These are phyloP conservation scores for Pythium brachiatum DNA, from an alignment of 352 stramenopile genomes.

Conservation along the genomic window DNA sequence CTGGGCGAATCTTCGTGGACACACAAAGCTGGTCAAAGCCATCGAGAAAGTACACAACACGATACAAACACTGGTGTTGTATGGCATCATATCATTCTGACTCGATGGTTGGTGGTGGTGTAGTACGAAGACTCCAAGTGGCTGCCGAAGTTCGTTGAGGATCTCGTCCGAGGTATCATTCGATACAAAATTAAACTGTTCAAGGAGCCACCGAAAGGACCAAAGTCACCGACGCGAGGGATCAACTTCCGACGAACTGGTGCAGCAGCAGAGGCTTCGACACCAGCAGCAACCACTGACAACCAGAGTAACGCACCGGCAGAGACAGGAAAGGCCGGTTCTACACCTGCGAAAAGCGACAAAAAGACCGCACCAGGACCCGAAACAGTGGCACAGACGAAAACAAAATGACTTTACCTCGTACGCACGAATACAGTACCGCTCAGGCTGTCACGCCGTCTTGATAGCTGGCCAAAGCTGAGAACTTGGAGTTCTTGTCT, in stretches of 20 bases:
- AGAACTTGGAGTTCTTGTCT: slow-evolving; percentile 44
- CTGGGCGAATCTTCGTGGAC: slow-evolving; percentile 50
- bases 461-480: slow-evolving; percentile 28
- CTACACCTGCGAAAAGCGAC: not conserved
- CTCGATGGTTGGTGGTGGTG: not conserved
- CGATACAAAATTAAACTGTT: slow-evolving; percentile 78
- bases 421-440: not conserved
- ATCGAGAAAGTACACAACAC: slow-evolving; percentile 61
- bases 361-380: not conserved
- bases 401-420: not conserved
- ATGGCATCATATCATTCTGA: no score
- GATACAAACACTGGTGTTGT: no score
- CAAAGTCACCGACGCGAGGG: slow-evolving; percentile 12
- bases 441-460: not conserved
- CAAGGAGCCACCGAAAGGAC: slow-evolving; percentile 39
- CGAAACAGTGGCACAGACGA: not conserved
- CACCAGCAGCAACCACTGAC: not conserved
- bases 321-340: not conserved
- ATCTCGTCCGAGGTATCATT: slow-evolving; percentile 65
- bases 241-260: slow-evolving; percentile 18
- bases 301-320: not conserved
- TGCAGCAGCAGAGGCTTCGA: not conserved
- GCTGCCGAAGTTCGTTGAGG: slow-evolving; percentile 69
- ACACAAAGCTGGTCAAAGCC: slow-evolving; percentile 42
- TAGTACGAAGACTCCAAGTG: slow-evolving; percentile 62